phyloP scores from a whole-genome alignment of 768 basidiomycete species.

The Rhodotorula paludigena region DNA sequence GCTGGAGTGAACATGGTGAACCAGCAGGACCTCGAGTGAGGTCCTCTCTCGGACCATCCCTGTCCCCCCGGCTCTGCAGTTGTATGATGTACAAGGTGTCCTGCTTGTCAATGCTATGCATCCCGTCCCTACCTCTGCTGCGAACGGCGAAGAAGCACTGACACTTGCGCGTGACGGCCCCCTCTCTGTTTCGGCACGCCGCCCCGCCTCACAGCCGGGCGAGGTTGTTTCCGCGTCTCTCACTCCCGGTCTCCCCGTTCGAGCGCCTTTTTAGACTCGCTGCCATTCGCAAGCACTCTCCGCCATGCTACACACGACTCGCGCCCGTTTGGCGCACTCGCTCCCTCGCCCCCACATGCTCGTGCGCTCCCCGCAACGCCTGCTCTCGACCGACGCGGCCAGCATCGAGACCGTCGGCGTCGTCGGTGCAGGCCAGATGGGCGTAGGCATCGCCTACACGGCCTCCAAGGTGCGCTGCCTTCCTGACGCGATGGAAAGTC shows the following conservation, averaged over 20 bases:
- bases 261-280: too few relatives aligned
- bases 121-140: neutral
- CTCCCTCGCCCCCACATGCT: neutral
- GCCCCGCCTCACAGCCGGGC: neutral
- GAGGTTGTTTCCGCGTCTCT: neutral
- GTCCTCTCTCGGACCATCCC: too few relatives aligned
- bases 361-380: neutral
- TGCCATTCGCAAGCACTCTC: too few relatives aligned
- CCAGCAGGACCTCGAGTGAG: slow-evolving; percentile 16
- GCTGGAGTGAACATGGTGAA: slow-evolving; percentile 17
- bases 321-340: too few relatives aligned
- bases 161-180: neutral
- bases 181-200: too few relatives aligned
- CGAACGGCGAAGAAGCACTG: too few relatives aligned
- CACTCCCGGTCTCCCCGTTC: too few relatives aligned
- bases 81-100: neutral
- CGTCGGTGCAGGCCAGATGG: slow-evolving; percentile 51
- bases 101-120: slow-evolving; percentile 1
- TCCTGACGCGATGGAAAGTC: too few relatives aligned
- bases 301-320: neutral
- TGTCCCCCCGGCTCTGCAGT: neutral
- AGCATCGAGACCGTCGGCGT: neutral
- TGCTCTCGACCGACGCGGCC: neutral
- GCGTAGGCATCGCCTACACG: slow-evolving; percentile 85
- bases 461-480: slow-evolving; percentile 41